Evolutionary conservation across 163 green algal species (phyloP).

Genomic region (Scenedesmus sp.): DNA sequence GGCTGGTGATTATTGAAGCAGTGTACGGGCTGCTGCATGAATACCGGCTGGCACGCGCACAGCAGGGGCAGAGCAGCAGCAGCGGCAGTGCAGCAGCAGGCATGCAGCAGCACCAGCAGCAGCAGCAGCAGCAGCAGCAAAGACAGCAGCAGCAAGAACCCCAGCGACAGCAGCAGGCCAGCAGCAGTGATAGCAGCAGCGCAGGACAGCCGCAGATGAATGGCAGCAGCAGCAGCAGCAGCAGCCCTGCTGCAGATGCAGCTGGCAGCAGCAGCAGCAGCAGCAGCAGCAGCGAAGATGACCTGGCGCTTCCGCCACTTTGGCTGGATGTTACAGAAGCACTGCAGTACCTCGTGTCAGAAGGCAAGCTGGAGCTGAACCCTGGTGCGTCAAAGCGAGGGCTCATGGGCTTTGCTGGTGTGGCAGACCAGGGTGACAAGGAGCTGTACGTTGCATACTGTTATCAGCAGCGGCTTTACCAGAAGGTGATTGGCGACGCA

Average conservation of each 20-base stretch:
- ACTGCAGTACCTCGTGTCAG: conserved; percentile 79
- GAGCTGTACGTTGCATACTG: conserved; percentile 64
- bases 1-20: conserved; percentile 75
- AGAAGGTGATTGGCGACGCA: conserved; percentile 45
- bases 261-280: background rate
- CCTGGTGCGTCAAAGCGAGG: conserved; percentile 77
- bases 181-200: background rate
- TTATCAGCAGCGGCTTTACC: conserved; percentile 21
- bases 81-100: conserved; percentile 19
- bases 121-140: conserved; percentile 27
- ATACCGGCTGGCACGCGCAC: background rate
- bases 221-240: background rate
- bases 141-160: conserved; percentile 32
- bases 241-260: conserved; percentile 12
- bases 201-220: background rate
- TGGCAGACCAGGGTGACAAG: conserved; percentile 58
- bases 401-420: conserved; percentile 88
- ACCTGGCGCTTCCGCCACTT: conserved; percentile 36
- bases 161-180: conserved; percentile 8
- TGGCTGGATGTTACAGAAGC: conserved; percentile 80
- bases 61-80: background rate
- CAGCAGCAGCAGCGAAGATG: background rate
- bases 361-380: conserved; percentile 66
- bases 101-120: background rate
- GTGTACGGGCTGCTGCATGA: conserved; percentile 66